A percentile compares a stretch with the other conserved stretches of the same genome.
These are phyloP conservation scores for Letharia lupina DNA, from an alignment of 495 filamentous ascomycete species.

Conservation along the genomic window DNA sequence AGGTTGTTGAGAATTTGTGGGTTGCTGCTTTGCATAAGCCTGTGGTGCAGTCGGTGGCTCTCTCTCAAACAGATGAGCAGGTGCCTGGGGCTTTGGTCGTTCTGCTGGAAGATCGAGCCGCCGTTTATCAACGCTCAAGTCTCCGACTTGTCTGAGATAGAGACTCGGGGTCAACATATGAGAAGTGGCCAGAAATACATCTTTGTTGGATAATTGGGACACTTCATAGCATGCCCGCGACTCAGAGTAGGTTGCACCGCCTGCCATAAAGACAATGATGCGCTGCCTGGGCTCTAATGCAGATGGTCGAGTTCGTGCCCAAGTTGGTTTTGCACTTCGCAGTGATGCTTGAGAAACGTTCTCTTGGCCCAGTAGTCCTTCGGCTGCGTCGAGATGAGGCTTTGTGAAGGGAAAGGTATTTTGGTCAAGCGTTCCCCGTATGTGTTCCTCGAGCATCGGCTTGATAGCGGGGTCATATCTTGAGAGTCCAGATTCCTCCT, in stretches of 20 bases:
- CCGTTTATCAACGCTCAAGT: constrained; percentile 65
- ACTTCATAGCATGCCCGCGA: constrained; percentile 83
- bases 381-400: constrained; percentile 56
- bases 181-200: constrained; percentile 82
- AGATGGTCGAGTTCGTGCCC: constrained; percentile 73
- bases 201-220: constrained; percentile 57
- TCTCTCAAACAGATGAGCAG: constrained; percentile 79
- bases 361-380: constrained; percentile 45
- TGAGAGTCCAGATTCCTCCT: constrained; percentile 46
- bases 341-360: constrained; percentile 65
- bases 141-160: constrained; percentile 72
- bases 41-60: constrained; percentile 46
- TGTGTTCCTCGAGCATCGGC: constrained; percentile 62
- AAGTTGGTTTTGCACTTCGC: constrained; percentile 82
- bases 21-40: constrained; percentile 29
- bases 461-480: constrained; percentile 48
- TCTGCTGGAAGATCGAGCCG: constrained; percentile 75
- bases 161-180: constrained; percentile 82
- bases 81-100: constrained; percentile 67
- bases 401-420: constrained; percentile 71
- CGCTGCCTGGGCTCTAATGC: constrained; percentile 78
- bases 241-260: constrained; percentile 90
- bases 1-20: constrained; percentile 26
- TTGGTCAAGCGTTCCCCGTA: constrained; percentile 47
- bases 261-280: constrained; percentile 91